phyloP scores from a whole-genome alignment of 805 yeast genomes.

The Starmera quercuum region DNA sequence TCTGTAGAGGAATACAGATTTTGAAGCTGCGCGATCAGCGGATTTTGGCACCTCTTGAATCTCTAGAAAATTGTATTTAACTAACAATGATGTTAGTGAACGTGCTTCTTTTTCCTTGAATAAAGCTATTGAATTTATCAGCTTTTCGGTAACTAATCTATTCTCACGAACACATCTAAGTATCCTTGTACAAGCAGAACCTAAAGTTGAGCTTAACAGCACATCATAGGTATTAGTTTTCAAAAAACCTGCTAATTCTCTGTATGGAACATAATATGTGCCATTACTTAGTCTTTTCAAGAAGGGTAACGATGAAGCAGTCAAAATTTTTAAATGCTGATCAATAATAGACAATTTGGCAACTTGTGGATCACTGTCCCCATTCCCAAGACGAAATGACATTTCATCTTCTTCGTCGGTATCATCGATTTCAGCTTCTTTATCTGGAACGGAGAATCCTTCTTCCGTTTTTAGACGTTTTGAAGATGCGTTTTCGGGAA shows the following conservation, averaged over 20 bases:
- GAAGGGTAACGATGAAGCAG: constrained; percentile 51
- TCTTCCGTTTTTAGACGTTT: constrained; percentile 37
- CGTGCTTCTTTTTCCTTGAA: constrained; percentile 74
- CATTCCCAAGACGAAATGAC: constrained; percentile 21
- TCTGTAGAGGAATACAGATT: constrained; percentile 79
- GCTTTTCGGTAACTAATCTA: constrained; percentile 77
- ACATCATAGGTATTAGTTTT: constrained; percentile 48
- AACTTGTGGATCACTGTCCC: constrained; percentile 22
- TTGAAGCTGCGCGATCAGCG: constrained; percentile 82
- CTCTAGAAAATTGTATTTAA: constrained; percentile 67
- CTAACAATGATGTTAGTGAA: constrained; percentile 56
- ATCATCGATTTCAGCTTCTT: constrained; percentile 10
- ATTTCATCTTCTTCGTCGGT: constrained; percentile 19
- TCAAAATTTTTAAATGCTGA: constrained; percentile 64
- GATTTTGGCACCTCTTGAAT: constrained; percentile 92
- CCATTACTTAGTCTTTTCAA: constrained; percentile 50
- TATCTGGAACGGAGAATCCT: constrained; percentile 23
- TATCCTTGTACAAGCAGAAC: constrained; percentile 61
- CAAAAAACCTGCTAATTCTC: constrained; percentile 36
- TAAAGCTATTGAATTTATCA: constrained; percentile 65
- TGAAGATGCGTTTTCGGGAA: constrained; percentile 5
- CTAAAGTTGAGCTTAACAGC: constrained; percentile 52
- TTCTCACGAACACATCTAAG: constrained; percentile 67
- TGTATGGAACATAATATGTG: constrained; percentile 55
- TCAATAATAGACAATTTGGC: constrained; percentile 31